Evolutionary conservation across 148 eudicot genomes (phyloP), one percentile per base, ranked within the genome.

Genomic region (Persicaria maculosa): DNA sequence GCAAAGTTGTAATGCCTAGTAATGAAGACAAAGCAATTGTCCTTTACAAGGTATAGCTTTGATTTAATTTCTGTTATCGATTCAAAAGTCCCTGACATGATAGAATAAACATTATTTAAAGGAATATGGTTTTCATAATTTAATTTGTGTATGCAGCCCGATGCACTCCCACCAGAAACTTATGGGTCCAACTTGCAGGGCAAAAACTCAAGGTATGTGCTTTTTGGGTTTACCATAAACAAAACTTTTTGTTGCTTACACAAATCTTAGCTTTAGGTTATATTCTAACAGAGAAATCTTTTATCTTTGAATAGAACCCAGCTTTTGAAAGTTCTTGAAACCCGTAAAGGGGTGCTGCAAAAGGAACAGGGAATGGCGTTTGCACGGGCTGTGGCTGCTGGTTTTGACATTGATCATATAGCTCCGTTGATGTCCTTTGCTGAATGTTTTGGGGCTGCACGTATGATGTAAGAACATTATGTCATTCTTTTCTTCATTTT

Each of bases 331-430:
- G 94, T 96, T 76, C 90, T 90, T 54, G 97, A 92, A 84, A 84
- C 91, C 74, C 99, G 99, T 59, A 92, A 82, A 89, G 84, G 54
- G 11, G 92, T 89, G 71, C 87, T 96, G 48, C 88, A 85, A 67
- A 96, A 90, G 79, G 99, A 96, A 82, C 99, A 96, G 86, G 99
- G 97, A 71, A 92, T 96, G 99, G 97, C 97, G 61, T 96, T 96
- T 83, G 99, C 99, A 74, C 96, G 97, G 78, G 97, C 99, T 77
- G 88, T 80, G 65, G 99, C 97, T 73, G 99, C 99, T 81, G 87
- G 93, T 76, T 89, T 89, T 78, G 99, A 90, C 68, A 82, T 88
- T 67, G 92, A 92, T 77, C 85, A 85, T 71, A 82, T 96, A 80
- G 78, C 86, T 50, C 80, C 85, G 10, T 79, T 96, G 74, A 71